A percentile compares a stretch with the other conserved stretches of the same genome.
phyloP scores from a whole-genome alignment of 2,329 filamentous ascomycete genomes.

The Trichoderma sp. region DNA sequence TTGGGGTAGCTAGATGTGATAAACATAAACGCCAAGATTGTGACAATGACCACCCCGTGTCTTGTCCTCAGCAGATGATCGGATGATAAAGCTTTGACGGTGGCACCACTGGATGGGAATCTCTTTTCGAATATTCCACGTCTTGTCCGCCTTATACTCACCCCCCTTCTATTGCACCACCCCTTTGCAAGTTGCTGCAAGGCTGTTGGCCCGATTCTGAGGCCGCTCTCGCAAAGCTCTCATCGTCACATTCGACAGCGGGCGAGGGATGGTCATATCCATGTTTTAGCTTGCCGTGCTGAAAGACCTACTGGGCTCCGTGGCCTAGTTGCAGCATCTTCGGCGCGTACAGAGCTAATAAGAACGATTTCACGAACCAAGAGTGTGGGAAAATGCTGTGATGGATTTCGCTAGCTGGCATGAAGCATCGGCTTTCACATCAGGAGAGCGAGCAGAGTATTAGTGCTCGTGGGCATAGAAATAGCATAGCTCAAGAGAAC shows the following conservation, averaged over 20 bases:
- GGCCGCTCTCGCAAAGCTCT: not conserved
- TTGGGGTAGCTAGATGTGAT: not conserved
- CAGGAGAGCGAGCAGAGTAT: not conserved
- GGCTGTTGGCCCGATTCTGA: not conserved
- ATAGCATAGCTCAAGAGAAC: not conserved
- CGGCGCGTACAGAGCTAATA: slow-evolving; percentile 18
- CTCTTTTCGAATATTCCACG: not conserved
- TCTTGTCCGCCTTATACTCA: not conserved
- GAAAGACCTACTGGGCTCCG: not conserved
- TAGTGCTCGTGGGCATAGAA: not conserved
- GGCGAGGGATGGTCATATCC: not conserved
- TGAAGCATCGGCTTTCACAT: slow-evolving; percentile 1
- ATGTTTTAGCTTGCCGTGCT: not conserved
- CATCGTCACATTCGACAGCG: not conserved
- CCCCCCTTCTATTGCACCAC: not conserved
- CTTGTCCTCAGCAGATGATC: slow-evolving; percentile 17
- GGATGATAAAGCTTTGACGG: not conserved
- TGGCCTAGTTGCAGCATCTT: not conserved
- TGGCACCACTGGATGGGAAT: slow-evolving; percentile 6
- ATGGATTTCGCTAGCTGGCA: not conserved
- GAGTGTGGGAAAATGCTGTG: slow-evolving; percentile 3
- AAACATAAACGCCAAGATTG: slow-evolving; percentile 13
- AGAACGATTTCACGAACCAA: not conserved
- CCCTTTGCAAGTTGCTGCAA: not conserved
- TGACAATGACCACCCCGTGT: not conserved